A percentile compares a stretch with the other conserved stretches of the same genome.
These are phyloP conservation scores for Neurospora sp. DNA, from an alignment of 2,329 filamentous ascomycete genomes.

Conservation along the genomic window DNA sequence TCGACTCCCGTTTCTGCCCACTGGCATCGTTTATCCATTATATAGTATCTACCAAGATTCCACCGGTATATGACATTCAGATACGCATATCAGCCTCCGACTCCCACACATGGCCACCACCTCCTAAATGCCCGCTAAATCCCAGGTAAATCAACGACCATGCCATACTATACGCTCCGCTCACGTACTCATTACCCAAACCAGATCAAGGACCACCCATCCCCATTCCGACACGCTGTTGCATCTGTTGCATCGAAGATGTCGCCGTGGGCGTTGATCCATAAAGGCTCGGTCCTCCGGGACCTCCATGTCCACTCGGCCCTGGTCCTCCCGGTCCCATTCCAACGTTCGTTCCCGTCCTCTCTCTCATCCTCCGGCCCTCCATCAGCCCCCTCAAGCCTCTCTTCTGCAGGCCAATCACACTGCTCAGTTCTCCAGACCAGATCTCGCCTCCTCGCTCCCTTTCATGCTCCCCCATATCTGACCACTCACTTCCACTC, in stretches of 20 bases:
- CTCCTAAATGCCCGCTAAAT: not conserved
- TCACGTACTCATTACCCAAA: not conserved
- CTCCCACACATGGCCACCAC: not conserved
- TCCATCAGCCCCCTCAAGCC: slow-evolving; percentile 92
- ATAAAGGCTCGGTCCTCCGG: not conserved
- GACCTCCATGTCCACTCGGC: not conserved
- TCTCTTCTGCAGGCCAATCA: slow-evolving; percentile 91
- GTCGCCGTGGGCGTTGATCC: not conserved
- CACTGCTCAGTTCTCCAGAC: slow-evolving; percentile 72
- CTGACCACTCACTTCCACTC: slow-evolving; percentile 46
- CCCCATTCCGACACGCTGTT: slow-evolving; percentile 7
- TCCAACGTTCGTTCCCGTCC: slow-evolving; percentile 36
- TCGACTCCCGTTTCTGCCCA: not conserved
- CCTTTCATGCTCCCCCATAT: slow-evolving; percentile 40
- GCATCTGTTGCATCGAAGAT: slow-evolving; percentile 15
- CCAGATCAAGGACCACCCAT: not conserved
- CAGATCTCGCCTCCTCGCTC: slow-evolving; percentile 57
- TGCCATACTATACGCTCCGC: not conserved
- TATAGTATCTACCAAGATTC: not conserved
- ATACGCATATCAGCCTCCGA: not conserved
- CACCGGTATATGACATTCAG: not conserved
- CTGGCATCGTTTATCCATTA: not conserved
- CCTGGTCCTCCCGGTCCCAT: not conserved
- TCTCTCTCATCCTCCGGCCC: slow-evolving; percentile 73
- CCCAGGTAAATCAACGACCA: not conserved